These are phyloP conservation scores for Macadamia integrifolia DNA, from an alignment of 164 flowering plant species.

Conservation along the genomic window DNA sequence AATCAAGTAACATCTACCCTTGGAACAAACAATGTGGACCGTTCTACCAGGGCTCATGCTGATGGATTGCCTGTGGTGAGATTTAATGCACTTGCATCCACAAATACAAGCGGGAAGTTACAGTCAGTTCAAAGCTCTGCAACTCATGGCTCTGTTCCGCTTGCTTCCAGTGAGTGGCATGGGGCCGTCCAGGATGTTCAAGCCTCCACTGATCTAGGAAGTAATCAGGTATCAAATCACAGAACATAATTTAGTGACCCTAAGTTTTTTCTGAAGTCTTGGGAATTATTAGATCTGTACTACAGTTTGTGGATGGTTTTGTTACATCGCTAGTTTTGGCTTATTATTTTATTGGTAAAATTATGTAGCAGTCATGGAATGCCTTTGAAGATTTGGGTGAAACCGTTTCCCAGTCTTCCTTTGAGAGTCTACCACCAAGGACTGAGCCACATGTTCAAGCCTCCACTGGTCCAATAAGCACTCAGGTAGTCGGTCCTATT, in stretches of 20 bases:
- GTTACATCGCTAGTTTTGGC: not conserved
- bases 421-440: slow-evolving; percentile 18
- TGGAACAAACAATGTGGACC: slow-evolving; percentile 16
- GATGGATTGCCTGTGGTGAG: slow-evolving; percentile 24
- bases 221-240: slow-evolving; percentile 36
- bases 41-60: slow-evolving; percentile 17
- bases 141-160: slow-evolving; percentile 25
- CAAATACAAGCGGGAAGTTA: slow-evolving; percentile 32
- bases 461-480: no score
- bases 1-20: slow-evolving; percentile 22
- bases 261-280: no score
- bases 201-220: slow-evolving; percentile 20
- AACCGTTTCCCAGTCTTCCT: slow-evolving; percentile 14
- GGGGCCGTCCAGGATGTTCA: slow-evolving; percentile 22
- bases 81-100: slow-evolving; percentile 24
- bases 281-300: not conserved
- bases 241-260: not conserved
- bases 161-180: slow-evolving; percentile 35
- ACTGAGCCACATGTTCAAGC: slow-evolving; percentile 16
- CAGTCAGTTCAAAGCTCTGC: slow-evolving; percentile 25
- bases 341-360: not conserved
- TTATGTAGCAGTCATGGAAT: not conserved
- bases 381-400: slow-evolving; percentile 40
- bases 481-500: no score
- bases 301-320: not conserved